Evolutionary conservation across 768 basidiomycete genomes (phyloP).

Genomic region (Saitozyma podzolica): DNA sequence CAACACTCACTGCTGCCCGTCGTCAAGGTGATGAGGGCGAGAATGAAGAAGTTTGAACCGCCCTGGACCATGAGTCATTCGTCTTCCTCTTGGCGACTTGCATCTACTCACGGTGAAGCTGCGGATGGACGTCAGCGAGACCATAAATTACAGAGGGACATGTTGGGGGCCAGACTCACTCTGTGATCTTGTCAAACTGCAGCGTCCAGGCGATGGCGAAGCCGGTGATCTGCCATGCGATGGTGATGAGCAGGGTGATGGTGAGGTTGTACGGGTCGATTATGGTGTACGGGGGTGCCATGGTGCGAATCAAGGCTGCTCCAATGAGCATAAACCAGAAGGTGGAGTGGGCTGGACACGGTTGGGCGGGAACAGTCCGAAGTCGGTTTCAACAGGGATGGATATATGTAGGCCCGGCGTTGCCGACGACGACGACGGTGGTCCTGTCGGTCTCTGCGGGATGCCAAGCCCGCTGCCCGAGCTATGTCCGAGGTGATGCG

Average conservation of each 20-base stretch:
- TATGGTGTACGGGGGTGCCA: conserved; percentile 11
- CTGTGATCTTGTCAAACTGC: conserved; percentile 70
- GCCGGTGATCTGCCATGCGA: conserved; percentile 62
- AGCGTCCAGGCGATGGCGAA: conserved; percentile 68
- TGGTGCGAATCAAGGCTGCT: not conserved
- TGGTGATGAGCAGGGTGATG: conserved; percentile 43
- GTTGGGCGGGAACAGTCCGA: too few relatives aligned
- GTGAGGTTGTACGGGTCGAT: conserved; percentile 45
- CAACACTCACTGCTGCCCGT: conserved; percentile 57
- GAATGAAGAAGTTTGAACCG: conserved; percentile 69
- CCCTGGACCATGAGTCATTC: conserved; percentile 12
- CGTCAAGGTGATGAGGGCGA: conserved; percentile 66
- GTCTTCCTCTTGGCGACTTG: not conserved
- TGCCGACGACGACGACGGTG: too few relatives aligned
- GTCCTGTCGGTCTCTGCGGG: too few relatives aligned
- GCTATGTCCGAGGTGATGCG: too few relatives aligned
- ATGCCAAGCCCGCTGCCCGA: too few relatives aligned
- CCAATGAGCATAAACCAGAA: too few relatives aligned
- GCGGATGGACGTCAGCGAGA: not conserved
- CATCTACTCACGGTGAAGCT: not conserved
- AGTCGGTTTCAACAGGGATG: too few relatives aligned
- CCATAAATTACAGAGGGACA: not conserved
- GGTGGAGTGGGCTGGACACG: too few relatives aligned
- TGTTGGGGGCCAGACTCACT: conserved; percentile 48
- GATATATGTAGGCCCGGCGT: too few relatives aligned